Evolutionary conservation across 148 eudicot species (phyloP).

Genomic region (Drosera capensis): DNA sequence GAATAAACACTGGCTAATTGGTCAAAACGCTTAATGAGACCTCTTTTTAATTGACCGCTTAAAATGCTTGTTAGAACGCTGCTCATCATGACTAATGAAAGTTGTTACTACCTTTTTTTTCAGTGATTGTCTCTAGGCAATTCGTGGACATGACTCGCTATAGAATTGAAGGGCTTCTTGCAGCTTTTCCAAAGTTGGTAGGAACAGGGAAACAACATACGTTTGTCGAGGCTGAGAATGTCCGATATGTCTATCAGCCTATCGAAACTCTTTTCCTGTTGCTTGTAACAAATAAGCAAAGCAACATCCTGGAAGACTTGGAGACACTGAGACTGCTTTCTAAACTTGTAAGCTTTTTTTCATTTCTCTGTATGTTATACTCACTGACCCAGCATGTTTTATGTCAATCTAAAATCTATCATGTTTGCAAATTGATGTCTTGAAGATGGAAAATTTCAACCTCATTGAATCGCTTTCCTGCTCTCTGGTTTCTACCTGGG

Average conservation of each 20-base stretch:
- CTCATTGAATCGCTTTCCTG: too few relatives aligned
- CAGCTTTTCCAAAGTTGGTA: conserved; percentile 91
- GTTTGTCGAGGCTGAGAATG: conserved; percentile 93
- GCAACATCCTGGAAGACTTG: conserved; percentile 98
- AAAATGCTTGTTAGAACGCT: too few relatives aligned
- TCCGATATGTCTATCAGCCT: conserved; percentile 96
- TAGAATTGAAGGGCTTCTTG: conserved; percentile 84
- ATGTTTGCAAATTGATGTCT: too few relatives aligned
- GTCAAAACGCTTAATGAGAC: too few relatives aligned
- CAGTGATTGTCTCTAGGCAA: conserved; percentile 96
- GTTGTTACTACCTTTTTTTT: too few relatives aligned
- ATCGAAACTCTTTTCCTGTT: conserved; percentile 75
- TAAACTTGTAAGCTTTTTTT: conserved; percentile 62
- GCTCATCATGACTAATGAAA: too few relatives aligned
- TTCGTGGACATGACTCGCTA: conserved; percentile 91
- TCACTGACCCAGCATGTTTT: background rate
- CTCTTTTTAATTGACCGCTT: too few relatives aligned
- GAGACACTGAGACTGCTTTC: conserved; percentile 94
- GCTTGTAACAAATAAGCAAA: conserved; percentile 87
- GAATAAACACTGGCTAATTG: too few relatives aligned
- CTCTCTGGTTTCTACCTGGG: too few relatives aligned
- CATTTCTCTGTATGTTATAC: background rate
- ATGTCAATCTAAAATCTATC: background rate
- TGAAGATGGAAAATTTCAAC: too few relatives aligned
- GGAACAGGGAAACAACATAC: conserved; percentile 99